Evolutionary conservation across 2,329 filamentous ascomycete species (phyloP).

Genomic region (Exophiala aquamarina): DNA sequence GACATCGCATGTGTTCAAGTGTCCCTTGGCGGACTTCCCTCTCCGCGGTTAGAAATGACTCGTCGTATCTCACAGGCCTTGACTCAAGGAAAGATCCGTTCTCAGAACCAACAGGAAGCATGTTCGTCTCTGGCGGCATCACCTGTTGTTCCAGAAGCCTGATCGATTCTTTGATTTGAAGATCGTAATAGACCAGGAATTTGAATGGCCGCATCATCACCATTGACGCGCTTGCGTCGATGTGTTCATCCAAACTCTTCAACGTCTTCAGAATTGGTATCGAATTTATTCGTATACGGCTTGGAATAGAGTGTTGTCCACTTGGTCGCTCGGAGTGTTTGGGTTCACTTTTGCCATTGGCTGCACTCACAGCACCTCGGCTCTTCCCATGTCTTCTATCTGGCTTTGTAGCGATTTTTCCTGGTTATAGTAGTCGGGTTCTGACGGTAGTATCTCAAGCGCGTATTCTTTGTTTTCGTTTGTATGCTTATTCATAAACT

Average conservation of each 20-base stretch:
- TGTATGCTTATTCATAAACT: constrained; percentile 11
- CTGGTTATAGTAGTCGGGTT: constrained; percentile 6
- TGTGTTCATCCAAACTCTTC: not conserved
- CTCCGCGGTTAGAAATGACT: too few relatives aligned
- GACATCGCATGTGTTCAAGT: constrained; percentile 20
- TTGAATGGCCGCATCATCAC: constrained; percentile 15
- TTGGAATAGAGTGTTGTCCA: constrained; percentile 5
- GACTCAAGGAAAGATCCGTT: too few relatives aligned
- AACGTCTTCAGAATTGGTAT: constrained; percentile 6
- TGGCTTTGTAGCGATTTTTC: too few relatives aligned
- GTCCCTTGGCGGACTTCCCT: constrained; percentile 1
- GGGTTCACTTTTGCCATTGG: too few relatives aligned
- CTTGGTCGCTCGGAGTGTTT: not conserved
- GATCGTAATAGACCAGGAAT: constrained; percentile 7
- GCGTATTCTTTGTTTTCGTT: constrained; percentile 7
- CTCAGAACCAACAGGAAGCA: too few relatives aligned
- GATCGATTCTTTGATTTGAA: constrained; percentile 8
- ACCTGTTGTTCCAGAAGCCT: not conserved
- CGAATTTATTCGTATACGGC: constrained; percentile 14
- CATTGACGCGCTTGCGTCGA: not conserved
- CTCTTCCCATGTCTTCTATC: not conserved
- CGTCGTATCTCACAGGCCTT: too few relatives aligned
- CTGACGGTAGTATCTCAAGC: constrained; percentile 5
- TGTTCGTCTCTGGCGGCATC: not conserved
- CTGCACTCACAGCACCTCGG: not conserved